Evolutionary conservation across 192 early-diverging fungal species (phyloP).

Genomic region (Entomortierella parvispora): DNA sequence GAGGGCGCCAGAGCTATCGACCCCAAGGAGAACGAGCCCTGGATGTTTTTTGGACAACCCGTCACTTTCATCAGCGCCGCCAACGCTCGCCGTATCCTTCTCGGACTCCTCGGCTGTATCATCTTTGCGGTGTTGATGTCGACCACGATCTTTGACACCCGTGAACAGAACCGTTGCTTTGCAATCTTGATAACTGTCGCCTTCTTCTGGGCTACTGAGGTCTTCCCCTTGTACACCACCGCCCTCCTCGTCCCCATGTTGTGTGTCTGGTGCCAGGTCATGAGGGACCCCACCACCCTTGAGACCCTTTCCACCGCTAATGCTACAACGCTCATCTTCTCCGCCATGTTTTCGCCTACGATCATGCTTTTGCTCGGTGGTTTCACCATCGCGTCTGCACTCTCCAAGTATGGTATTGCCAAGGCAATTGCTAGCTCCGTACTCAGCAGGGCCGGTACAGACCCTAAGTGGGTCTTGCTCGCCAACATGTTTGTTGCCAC

Average conservation of each 20-base stretch:
- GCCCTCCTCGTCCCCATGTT: slow-evolving; percentile 74
- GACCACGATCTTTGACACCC: slow-evolving; percentile 69
- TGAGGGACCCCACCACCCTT: slow-evolving; percentile 57
- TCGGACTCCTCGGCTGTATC: slow-evolving; percentile 60
- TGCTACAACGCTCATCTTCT: slow-evolving; percentile 72
- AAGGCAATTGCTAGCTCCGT: slow-evolving; percentile 72
- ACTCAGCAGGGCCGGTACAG: slow-evolving; percentile 73
- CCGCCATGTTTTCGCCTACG: slow-evolving; percentile 78
- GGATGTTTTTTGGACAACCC: slow-evolving; percentile 30
- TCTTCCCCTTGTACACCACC: slow-evolving; percentile 78
- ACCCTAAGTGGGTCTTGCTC: slow-evolving; percentile 71
- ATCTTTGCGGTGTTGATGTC: slow-evolving; percentile 69
- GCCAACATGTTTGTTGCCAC: slow-evolving; percentile 82
- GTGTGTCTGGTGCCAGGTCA: slow-evolving; percentile 69
- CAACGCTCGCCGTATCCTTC: slow-evolving; percentile 21
- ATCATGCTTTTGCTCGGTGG: slow-evolving; percentile 84
- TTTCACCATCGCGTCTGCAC: slow-evolving; percentile 78
- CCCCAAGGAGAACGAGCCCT: slow-evolving; percentile 35
- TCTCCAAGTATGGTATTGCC: slow-evolving; percentile 81
- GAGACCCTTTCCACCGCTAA: slow-evolving; percentile 43
- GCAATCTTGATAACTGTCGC: slow-evolving; percentile 86
- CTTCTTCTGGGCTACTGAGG: slow-evolving; percentile 88
- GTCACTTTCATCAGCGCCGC: slow-evolving; percentile 10
- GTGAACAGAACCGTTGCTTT: slow-evolving; percentile 86
- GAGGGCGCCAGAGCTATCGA: slow-evolving; percentile 51